Evolutionary conservation across 352 stramenopile genomes (phyloP).

Genomic region (Pythium periplocum): DNA sequence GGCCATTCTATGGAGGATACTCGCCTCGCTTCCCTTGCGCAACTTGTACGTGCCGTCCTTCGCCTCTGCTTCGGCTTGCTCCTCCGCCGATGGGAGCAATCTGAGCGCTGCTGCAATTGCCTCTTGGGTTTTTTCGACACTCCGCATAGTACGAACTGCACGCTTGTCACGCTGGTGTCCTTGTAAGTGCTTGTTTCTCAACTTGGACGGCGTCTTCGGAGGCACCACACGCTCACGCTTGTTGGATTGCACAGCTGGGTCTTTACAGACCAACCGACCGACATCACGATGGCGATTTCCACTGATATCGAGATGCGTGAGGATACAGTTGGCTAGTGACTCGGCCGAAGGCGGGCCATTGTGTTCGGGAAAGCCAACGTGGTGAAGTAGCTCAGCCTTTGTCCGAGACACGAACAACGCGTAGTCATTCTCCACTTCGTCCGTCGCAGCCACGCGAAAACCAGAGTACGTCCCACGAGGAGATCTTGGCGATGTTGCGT

Average conservation of each 20-base stretch:
- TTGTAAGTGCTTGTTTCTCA: constrained; percentile 31
- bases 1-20: constrained; percentile 50
- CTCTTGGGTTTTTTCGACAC: constrained; percentile 32
- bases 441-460: constrained; percentile 47
- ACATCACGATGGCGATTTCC: constrained; percentile 61
- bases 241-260: constrained; percentile 30
- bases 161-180: constrained; percentile 50
- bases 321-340: constrained; percentile 37
- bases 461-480: constrained; percentile 7
- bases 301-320: constrained; percentile 56
- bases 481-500: too few relatives aligned
- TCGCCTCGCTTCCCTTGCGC: constrained; percentile 51
- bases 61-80: constrained; percentile 2
- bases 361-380: constrained; percentile 15
- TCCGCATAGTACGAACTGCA: constrained; percentile 40
- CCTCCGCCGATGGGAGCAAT: neutral
- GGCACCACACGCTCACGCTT: constrained; percentile 39
- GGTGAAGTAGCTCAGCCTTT: constrained; percentile 17
- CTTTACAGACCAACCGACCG: constrained; percentile 46
- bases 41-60: constrained; percentile 1
- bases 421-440: constrained; percentile 67
- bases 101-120: constrained; percentile 26
- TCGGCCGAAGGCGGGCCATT: constrained; percentile 15
- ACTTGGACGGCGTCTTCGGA: constrained; percentile 23
- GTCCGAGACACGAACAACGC: constrained; percentile 40